Base-by-base conservation (phyloP, 306 rosid species). In the peach (Prunus persica) region DNA sequence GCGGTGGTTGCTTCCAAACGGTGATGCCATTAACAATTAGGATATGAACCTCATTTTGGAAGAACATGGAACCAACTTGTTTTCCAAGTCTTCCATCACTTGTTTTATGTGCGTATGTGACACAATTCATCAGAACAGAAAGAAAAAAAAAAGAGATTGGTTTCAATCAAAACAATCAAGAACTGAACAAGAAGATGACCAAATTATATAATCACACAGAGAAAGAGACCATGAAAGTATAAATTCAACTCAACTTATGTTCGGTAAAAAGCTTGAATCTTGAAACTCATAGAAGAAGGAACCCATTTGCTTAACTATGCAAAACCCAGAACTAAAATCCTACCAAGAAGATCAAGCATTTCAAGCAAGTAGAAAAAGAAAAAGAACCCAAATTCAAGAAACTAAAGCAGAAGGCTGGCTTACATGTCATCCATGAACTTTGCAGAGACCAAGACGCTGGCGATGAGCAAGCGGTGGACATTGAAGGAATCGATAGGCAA, bases 401-500 rank as follows among this genome's bases (percentile, higher is more conserved):
- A 49, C 20, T 14, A 16, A 49, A 16, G 73, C 55, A n/a, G 45
- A n/a, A 52, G 9, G 9, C 19, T 5, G 50, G 75, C 90, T 87
- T 74, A 93, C 98, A 85, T 43, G 82, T 93, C 98, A 76, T 93
- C 98, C 98, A 93, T 89, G 93, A 93, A 91, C 84, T 93, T 93
- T 3, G 96, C 96, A 75, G 98, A 87, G 14, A 87, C 81, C 92
- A 93, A 79, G 72, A 93, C 96, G 28, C 98, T 93, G 56, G 98
- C 87, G 27, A 93, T 88, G 76, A 93, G 91, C 38, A 93, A 76
- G 27, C 98, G 83, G 78, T 93, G 98, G 15, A 93, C 96, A 66
- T 90, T 93, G 86, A 89, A 88, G 47, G 96, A 81, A 65, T 89
- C 87, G 81, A 93, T 88, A 1, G 92, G 92, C 79, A 89, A 51